Base-by-base conservation (phyloP, 2,329 filamentous ascomycete genomes). In the Hirsutella thompsonii region DNA sequence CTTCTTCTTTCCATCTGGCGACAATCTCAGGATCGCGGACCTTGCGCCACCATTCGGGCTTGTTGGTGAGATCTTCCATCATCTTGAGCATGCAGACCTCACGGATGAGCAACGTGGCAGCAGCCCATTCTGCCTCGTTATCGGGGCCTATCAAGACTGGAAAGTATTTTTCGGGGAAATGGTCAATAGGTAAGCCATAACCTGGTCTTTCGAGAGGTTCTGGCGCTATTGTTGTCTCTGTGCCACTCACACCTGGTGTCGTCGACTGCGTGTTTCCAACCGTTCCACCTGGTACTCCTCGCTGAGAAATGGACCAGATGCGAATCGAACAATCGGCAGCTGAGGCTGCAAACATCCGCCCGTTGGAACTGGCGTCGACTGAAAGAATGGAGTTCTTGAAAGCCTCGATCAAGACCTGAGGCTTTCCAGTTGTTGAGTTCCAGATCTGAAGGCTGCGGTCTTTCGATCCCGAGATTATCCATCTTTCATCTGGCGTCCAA, bases 31-130 rank as follows among this genome's bases (percentile, higher is more conserved):
- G 35, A 16, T 58, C 48, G 2, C 45, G 45, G 11, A 58, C 51
- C 36, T 61, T 61, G 38, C 36, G 42, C 57, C 56, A 60, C 58
- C 58, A 61, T 8, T 59, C 53, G n/a, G 56, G 52, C 41, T 59
- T 60, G 40, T 61, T 55, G 37, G 56, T 59, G 20, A 61, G 40
- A 18, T 57, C 52, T 28, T 60, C 55, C 0, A 61, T 48, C 10
- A 56, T 36, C 38, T 49, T 52, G 14, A 61, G 47, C 55, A 61
- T 60, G 44, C 55, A 59, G 2, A 50, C 43, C 41, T 61, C 56
- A 0, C 56, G 54, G 26, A 55, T 49, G 11, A 51, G 46, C 14
- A 59, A 44, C 1, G 56, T 60, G 2, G 14, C 19, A 2, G 57
- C 55, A 3, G 20, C 40, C 55, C 55, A 59, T 16, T 38, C 42